Conservation (phyloP, 257 asterid species). For the Solanum appendiculatum region DNA sequence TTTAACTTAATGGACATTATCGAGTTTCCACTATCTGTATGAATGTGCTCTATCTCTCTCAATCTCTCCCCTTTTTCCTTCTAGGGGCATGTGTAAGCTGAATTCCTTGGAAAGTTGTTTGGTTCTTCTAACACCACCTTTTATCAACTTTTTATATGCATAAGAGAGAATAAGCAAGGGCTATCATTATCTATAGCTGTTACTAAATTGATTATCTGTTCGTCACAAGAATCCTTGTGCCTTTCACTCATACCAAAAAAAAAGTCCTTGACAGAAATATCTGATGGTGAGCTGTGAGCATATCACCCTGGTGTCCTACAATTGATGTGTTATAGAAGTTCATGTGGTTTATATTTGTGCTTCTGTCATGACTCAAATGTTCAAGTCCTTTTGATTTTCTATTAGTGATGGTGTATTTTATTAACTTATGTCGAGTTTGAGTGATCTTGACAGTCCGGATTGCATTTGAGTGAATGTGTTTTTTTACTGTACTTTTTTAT, state of each 20-base stretch:
- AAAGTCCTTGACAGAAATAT: not conserved
- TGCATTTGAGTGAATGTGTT: not conserved
- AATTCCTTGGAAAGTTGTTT: not conserved
- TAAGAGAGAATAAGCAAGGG: not conserved
- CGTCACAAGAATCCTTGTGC: not conserved
- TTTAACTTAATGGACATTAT: not conserved
- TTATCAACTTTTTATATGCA: not conserved
- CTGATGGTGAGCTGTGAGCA: not conserved
- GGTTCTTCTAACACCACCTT: conserved; percentile 6
- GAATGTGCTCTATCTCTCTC: not conserved
- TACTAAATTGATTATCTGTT: not conserved
- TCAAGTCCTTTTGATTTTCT: not conserved
- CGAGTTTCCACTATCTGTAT: not conserved
- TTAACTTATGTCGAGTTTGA: not conserved
- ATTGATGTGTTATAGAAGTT: not conserved
- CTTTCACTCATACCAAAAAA: not conserved
- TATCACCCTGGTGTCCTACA: not conserved
- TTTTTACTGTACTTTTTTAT: not conserved
- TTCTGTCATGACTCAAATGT: not conserved
- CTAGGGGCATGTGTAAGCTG: not conserved
- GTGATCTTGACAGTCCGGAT: not conserved
- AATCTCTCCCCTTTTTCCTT: conserved; percentile 3
- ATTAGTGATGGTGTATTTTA: not conserved
- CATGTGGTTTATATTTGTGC: not conserved
- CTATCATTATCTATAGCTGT: not conserved